A percentile compares a stretch with the other conserved stretches of the same genome.
These are phyloP conservation scores for Stachybotrys chartarum DNA, from an alignment of 2,329 filamentous ascomycete species.

Conservation along the genomic window DNA sequence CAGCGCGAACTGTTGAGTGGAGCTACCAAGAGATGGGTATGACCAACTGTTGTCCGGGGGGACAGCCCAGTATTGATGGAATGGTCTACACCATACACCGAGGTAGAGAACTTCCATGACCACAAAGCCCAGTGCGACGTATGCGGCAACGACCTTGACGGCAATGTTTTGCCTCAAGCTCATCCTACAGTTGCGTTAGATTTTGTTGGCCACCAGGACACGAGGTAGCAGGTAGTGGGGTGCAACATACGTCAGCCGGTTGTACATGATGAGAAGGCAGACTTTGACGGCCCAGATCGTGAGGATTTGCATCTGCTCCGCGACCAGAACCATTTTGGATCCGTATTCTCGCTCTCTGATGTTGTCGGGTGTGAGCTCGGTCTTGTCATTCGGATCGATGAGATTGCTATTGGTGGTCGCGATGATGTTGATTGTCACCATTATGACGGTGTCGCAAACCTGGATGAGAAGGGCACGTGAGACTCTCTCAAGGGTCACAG, in stretches of 20 bases:
- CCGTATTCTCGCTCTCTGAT: constrained; percentile 37
- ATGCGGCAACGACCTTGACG: constrained; percentile 41
- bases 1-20: neutral
- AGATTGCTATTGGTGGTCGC: constrained; percentile 51
- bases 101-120: constrained; percentile 43
- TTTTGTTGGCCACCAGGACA: neutral
- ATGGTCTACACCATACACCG: constrained; percentile 48
- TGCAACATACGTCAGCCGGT: constrained; percentile 40
- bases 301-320: constrained; percentile 55
- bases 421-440: constrained; percentile 48
- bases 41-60: constrained; percentile 39
- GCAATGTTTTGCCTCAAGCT: constrained; percentile 38
- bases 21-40: neutral
- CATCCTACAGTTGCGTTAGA: constrained; percentile 22
- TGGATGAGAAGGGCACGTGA: constrained; percentile 12
- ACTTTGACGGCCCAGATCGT: constrained; percentile 50
- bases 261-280: constrained; percentile 51
- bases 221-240: neutral
- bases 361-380: constrained; percentile 35
- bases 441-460: constrained; percentile 45
- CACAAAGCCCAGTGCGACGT: constrained; percentile 38
- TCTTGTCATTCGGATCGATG: constrained; percentile 40
- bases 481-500: neutral
- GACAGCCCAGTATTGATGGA: constrained; percentile 50
- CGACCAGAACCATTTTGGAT: constrained; percentile 56